Conservation (phyloP, 2,329 filamentous ascomycete genomes). For the Talaromyces sp. region DNA sequence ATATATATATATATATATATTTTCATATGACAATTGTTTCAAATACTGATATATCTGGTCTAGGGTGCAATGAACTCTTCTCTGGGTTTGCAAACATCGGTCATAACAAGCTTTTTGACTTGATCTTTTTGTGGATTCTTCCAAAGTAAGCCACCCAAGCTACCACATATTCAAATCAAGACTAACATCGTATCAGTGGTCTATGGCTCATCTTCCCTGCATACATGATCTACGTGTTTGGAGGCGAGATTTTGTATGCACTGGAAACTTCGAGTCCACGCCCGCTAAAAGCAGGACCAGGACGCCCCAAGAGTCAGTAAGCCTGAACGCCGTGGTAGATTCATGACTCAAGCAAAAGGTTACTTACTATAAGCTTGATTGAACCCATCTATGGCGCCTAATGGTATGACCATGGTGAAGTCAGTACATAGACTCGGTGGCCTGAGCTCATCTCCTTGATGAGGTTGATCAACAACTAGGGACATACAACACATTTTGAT, state of each 20-base stretch:
- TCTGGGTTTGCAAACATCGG: slow-evolving; percentile 61
- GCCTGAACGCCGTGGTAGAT: not conserved
- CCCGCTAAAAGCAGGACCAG: slow-evolving; percentile 26
- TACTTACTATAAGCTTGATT: not conserved
- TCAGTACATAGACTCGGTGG: not conserved
- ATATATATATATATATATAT: too few relatives aligned
- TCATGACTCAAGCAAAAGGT: not conserved
- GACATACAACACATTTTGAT: not conserved
- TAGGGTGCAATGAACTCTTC: slow-evolving; percentile 60
- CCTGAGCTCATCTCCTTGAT: not conserved
- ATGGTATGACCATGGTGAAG: not conserved
- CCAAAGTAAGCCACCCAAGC: slow-evolving; percentile 60
- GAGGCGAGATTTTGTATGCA: slow-evolving; percentile 60
- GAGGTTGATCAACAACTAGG: not conserved
- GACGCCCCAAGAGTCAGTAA: slow-evolving; percentile 30
- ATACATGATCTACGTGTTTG: slow-evolving; percentile 63
- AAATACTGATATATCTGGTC: not conserved
- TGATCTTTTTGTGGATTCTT: slow-evolving; percentile 62
- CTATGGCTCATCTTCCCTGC: slow-evolving; percentile 63
- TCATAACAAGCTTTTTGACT: slow-evolving; percentile 56
- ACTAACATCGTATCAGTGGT: slow-evolving; percentile 44
- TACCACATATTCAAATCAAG: not conserved
- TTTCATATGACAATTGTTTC: not conserved
- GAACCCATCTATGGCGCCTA: not conserved
- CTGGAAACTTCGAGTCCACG: slow-evolving; percentile 44